Evolutionary conservation across 371 early-diverging fungal species (phyloP).

Genomic region (Saksenaea vasiformis): DNA sequence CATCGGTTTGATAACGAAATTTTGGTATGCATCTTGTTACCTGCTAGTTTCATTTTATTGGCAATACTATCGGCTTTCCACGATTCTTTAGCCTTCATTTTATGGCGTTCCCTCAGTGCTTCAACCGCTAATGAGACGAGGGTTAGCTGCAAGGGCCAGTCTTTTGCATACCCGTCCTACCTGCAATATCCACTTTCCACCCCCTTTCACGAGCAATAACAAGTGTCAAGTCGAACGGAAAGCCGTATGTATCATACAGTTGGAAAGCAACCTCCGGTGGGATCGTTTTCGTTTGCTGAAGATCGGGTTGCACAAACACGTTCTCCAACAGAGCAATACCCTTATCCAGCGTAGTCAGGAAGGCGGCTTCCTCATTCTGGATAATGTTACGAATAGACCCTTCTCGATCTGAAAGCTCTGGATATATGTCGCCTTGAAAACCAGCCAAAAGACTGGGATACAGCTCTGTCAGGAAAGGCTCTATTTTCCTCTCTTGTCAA

Average conservation of each 20-base stretch:
- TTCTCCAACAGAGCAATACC: constrained; percentile 63
- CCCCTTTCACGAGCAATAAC: constrained; percentile 74
- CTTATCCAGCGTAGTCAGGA: constrained; percentile 64
- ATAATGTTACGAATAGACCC: constrained; percentile 58
- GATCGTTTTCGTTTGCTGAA: constrained; percentile 33
- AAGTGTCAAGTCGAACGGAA: constrained; percentile 74
- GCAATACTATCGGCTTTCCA: constrained; percentile 50
- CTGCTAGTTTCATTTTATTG: constrained; percentile 36
- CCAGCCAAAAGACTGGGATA: constrained; percentile 62
- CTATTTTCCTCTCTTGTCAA: constrained; percentile 16
- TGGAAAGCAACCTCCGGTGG: constrained; percentile 65
- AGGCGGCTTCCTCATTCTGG: constrained; percentile 68
- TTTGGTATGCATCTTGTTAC: constrained; percentile 12
- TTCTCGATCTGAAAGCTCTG: constrained; percentile 58
- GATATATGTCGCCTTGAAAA: constrained; percentile 55
- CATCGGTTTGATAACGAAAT: neutral
- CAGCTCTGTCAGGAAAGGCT: constrained; percentile 62
- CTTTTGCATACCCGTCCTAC: constrained; percentile 16
- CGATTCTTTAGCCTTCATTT: constrained; percentile 54
- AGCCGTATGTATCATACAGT: constrained; percentile 78
- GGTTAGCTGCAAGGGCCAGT: neutral
- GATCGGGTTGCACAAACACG: constrained; percentile 51
- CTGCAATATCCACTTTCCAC: constrained; percentile 66
- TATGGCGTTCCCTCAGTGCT: constrained; percentile 52
- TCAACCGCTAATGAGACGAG: constrained; percentile 44